Conservation (phyloP, 768 basidiomycete genomes). For the Dioszegia hungarica region DNA sequence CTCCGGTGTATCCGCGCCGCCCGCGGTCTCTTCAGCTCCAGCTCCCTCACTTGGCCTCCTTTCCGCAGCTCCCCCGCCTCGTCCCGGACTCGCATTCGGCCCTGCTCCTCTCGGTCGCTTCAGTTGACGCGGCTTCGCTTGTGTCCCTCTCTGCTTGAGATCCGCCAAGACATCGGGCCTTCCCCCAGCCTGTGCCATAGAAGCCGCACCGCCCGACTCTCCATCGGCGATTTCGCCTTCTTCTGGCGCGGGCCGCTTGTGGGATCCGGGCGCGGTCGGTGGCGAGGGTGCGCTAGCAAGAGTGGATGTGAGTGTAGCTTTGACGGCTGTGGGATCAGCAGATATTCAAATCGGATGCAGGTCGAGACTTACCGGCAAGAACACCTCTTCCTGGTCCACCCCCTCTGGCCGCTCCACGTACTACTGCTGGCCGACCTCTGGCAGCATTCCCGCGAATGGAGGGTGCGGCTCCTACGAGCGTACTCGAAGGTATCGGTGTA, state of each 20-base stretch:
- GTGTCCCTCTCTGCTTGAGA: neutral
- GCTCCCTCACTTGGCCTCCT: too few relatives aligned
- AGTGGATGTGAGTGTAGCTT: slow-evolving; percentile 29
- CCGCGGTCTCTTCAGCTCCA: too few relatives aligned
- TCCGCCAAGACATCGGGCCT: slow-evolving; percentile 11
- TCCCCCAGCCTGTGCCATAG: neutral
- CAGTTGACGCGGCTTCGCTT: too few relatives aligned
- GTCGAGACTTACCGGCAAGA: slow-evolving; percentile 23
- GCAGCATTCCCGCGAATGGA: neutral
- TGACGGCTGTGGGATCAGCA: slow-evolving; percentile 22
- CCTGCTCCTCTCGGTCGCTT: slow-evolving; percentile 19
- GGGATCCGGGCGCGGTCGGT: slow-evolving; percentile 8
- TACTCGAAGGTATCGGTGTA: slow-evolving; percentile 2
- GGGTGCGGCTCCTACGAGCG: neutral
- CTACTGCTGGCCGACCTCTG: slow-evolving; percentile 19
- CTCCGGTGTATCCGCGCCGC: too few relatives aligned
- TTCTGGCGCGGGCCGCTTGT: slow-evolving; percentile 33
- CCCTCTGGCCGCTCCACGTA: slow-evolving; percentile 14
- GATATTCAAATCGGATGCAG: neutral
- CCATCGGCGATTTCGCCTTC: slow-evolving; percentile 28
- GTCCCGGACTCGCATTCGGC: too few relatives aligned
- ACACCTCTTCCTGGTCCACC: slow-evolving; percentile 17
- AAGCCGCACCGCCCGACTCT: neutral
- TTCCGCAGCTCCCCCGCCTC: too few relatives aligned
- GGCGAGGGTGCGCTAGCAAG: slow-evolving; percentile 11